A percentile compares a stretch with the other conserved stretches of the same genome.
Evolutionary conservation across 1,284 basidiomycete species (phyloP).

Genomic region (Heliocybe sulcata): DNA sequence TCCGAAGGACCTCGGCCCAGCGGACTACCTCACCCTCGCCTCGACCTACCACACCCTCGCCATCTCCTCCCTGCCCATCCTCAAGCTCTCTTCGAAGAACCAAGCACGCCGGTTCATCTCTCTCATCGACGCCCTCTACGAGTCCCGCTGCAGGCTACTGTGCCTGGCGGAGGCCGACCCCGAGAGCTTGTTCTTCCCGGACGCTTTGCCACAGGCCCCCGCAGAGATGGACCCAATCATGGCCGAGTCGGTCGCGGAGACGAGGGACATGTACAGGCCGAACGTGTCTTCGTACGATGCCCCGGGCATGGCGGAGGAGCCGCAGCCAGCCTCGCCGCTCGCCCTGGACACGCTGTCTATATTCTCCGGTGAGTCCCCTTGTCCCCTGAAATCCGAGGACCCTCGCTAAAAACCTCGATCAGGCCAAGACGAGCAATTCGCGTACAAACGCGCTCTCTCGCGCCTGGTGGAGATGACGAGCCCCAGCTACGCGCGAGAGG

Average conservation of each 20-base stretch:
- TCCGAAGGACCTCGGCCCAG: constrained; percentile 50
- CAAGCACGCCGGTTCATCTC: constrained; percentile 68
- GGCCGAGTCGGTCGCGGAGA: constrained; percentile 53
- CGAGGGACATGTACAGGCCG: constrained; percentile 48
- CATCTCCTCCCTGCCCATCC: constrained; percentile 51
- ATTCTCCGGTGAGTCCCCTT: constrained; percentile 41
- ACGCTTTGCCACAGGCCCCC: constrained; percentile 24
- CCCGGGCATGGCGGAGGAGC: constrained; percentile 26
- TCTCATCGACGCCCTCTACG: constrained; percentile 62
- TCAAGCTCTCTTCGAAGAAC: constrained; percentile 57
- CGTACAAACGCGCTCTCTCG: constrained; percentile 64
- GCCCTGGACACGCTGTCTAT: constrained; percentile 46
- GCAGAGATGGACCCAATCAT: constrained; percentile 41
- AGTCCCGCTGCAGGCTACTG: constrained; percentile 34
- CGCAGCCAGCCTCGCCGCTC: constrained; percentile 16
- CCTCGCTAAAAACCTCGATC: background rate
- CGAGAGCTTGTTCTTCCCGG: constrained; percentile 56
- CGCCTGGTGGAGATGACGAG: constrained; percentile 62
- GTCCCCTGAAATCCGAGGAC: background rate
- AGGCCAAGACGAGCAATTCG: constrained; percentile 63
- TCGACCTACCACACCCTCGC: constrained; percentile 51
- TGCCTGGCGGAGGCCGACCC: constrained; percentile 40
- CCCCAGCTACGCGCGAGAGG: constrained; percentile 34
- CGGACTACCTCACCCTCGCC: constrained; percentile 64
- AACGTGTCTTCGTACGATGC: constrained; percentile 54